Conservation (phyloP, 192 early-diverging fungal genomes). For the Coemansia sp. region DNA sequence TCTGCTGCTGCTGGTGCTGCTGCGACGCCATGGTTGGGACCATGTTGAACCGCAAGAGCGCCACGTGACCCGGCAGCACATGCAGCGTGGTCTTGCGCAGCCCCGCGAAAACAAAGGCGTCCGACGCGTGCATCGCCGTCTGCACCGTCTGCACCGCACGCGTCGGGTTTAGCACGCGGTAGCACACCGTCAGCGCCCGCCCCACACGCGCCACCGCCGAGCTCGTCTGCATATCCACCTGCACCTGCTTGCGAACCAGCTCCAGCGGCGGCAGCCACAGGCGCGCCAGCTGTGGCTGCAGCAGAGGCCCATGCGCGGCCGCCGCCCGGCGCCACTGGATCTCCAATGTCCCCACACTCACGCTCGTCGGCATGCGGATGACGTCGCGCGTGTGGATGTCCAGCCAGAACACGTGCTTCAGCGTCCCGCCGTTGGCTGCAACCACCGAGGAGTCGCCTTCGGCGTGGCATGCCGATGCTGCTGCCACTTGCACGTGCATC, state of each 20-base stretch:
- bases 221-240: slow-evolving; percentile 18
- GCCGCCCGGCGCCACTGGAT: slow-evolving; percentile 27
- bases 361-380: slow-evolving; percentile 22
- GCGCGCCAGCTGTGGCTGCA: slow-evolving; percentile 3
- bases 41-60: slow-evolving; percentile 26
- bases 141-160: slow-evolving; percentile 21
- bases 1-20: not conserved
- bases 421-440: slow-evolving; percentile 4
- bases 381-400: slow-evolving; percentile 32
- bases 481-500: slow-evolving; percentile 17
- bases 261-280: slow-evolving; percentile 36
- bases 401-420: slow-evolving; percentile 40
- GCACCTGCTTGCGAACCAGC: slow-evolving; percentile 21
- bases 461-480: not conserved
- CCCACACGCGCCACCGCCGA: slow-evolving; percentile 34
- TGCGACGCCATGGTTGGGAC: slow-evolving; percentile 22
- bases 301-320: too few species aligned
- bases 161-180: slow-evolving; percentile 38
- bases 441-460: not conserved
- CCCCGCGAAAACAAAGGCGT: slow-evolving; percentile 47
- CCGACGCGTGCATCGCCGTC: slow-evolving; percentile 38
- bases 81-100: slow-evolving; percentile 26
- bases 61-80: slow-evolving; percentile 29
- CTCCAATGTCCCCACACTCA: slow-evolving; percentile 33
- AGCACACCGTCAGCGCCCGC: slow-evolving; percentile 19